Percentiles rank a stretch among this genome's conserved stretches.
These are phyloP conservation scores for Dissoconium aciculare DNA, from an alignment of 2,329 filamentous ascomycete genomes.

Conservation along the genomic window DNA sequence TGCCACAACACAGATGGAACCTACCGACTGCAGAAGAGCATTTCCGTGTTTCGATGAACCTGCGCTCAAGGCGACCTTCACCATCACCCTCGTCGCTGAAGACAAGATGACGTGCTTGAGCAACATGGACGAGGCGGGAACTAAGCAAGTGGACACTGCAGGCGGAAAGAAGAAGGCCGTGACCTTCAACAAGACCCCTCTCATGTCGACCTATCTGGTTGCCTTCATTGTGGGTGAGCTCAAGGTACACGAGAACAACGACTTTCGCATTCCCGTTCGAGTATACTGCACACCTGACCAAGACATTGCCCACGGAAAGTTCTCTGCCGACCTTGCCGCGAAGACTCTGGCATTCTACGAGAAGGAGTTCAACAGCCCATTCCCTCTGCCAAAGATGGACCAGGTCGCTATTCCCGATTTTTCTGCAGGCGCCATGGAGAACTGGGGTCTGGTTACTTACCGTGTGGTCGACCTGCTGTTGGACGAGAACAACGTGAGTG, in stretches of 20 bases:
- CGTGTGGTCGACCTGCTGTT: constrained; percentile 80
- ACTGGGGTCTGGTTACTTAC: constrained; percentile 94
- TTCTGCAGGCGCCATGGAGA: constrained; percentile 92
- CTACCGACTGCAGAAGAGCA: constrained; percentile 79
- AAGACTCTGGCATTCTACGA: constrained; percentile 89
- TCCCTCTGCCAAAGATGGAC: constrained; percentile 86
- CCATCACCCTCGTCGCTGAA: constrained; percentile 78
- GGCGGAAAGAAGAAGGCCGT: constrained; percentile 58
- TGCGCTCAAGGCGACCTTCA: constrained; percentile 82
- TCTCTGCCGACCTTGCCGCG: constrained; percentile 79
- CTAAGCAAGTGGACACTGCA: constrained; percentile 55
- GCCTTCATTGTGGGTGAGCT: constrained; percentile 91
- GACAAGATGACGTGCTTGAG: constrained; percentile 81
- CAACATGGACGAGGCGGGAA: constrained; percentile 86
- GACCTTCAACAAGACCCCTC: constrained; percentile 78
- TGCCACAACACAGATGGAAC: constrained; percentile 90
- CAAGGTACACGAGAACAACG: constrained; percentile 81
- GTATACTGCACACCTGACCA: constrained; percentile 88
- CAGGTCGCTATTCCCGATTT: constrained; percentile 96
- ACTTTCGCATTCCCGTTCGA: constrained; percentile 79
- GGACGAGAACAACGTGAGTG: constrained; percentile 81
- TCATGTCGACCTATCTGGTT: constrained; percentile 92
- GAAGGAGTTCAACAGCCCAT: constrained; percentile 76
- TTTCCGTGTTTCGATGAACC: constrained; percentile 98
- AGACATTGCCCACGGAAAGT: constrained; percentile 78